Evolutionary conservation across 176 grass and related monocot genomes (phyloP), one percentile per base, ranked within the genome.

Genomic region (Rhynchospora tenuis): DNA sequence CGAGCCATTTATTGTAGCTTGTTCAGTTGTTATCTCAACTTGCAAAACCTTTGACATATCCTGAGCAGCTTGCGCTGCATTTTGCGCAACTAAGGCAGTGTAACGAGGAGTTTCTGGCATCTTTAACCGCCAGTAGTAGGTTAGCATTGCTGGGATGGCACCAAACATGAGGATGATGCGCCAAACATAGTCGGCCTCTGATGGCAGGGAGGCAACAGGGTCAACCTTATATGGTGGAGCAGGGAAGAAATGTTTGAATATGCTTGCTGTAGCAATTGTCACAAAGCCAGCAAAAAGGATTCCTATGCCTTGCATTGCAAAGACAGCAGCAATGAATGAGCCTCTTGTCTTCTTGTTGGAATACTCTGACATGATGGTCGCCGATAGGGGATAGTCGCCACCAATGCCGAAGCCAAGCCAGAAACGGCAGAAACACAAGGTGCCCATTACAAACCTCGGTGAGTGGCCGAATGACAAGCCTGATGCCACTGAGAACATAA

Each of bases 381-480:
- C 86, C 3, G 86, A 88, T 28, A 88, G 70, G 1, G 86, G 86
- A 44, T 88, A 88, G 33, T 88, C 86, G 15, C 86, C 86, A 11
- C 86, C 86, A 77, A 88, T 84, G 47, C 81, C 86, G 17, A 88
- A 83, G 19, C 86, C 86, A 19, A 88, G 81, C 86, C 86, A 88
- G 33, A 88, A 88, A 24, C 86, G 81, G 22, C 69, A 88, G 38
- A 88, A 88, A 76, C 86, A 88, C 27, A 88, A 80, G 8, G 80
- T 59, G 13, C 45, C 56, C 5, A 84, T 61, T 7, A 88, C 86
- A 17, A 20, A 12, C 59, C 71, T 84, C 4, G 86, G 6, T 14
- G 70, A 65, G 60, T 61, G 56, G 22, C 81, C 86, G 17, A 88
- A 88, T 6, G 86, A 88, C 45, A 88, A 75, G 0, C 86, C 72